Conservation (phyloP, 2,329 filamentous ascomycete species). For the Aschersonia sp. region DNA sequence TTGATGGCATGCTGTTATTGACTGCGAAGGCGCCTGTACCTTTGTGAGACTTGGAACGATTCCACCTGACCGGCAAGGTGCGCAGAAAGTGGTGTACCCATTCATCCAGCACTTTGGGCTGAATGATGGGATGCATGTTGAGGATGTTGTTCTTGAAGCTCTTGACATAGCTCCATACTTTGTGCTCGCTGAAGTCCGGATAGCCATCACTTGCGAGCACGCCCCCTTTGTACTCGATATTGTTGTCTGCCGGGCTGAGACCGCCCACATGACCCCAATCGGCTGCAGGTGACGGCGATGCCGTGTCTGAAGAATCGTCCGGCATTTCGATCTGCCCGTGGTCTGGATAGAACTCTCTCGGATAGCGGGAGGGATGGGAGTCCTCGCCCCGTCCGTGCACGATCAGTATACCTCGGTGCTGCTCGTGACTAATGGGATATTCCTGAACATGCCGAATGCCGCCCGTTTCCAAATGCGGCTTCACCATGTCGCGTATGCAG, state of each 20-base stretch:
- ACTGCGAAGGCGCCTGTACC: constrained; percentile 18
- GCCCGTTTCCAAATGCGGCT: constrained; percentile 28
- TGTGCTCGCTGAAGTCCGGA: constrained; percentile 36
- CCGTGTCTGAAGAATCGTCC: constrained; percentile 35
- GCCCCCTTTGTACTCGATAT: constrained; percentile 22
- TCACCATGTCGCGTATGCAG: constrained; percentile 51
- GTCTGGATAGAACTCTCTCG: constrained; percentile 21
- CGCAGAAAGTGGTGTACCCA: constrained; percentile 40
- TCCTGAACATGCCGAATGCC: constrained; percentile 44
- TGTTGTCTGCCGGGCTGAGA: constrained; percentile 25
- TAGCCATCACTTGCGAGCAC: constrained; percentile 29
- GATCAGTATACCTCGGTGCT: constrained; percentile 57
- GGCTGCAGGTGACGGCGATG: constrained; percentile 37
- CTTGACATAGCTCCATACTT: constrained; percentile 37
- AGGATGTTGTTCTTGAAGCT: constrained; percentile 47
- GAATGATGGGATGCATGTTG: constrained; percentile 50
- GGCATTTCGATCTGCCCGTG: constrained; percentile 24
- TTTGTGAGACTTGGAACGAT: constrained; percentile 12
- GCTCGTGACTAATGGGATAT: constrained; percentile 66
- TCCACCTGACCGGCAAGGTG: constrained; percentile 21
- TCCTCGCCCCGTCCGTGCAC: constrained; percentile 72
- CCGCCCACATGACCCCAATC: constrained; percentile 47
- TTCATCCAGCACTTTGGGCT: constrained; percentile 34
- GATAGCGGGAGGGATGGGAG: constrained; percentile 38
- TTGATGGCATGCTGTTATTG: constrained; percentile 9